Base-by-base conservation (phyloP, 305 asterid genomes). In the Ajuga reptans region DNA sequence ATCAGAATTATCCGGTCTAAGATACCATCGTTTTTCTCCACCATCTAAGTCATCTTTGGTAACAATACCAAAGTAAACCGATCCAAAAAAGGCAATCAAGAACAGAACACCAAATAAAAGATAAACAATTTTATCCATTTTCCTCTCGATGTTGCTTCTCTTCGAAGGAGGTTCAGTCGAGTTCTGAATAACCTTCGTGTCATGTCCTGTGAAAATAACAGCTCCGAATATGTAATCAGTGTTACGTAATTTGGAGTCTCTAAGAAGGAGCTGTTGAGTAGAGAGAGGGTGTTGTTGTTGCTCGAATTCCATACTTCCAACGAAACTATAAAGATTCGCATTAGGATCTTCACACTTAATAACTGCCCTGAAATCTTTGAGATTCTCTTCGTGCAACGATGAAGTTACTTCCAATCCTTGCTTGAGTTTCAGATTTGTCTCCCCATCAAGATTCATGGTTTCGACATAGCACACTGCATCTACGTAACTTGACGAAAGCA, bases 381-480 rank as follows among this genome's bases (percentile, higher is more conserved):
- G 73, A 36, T 78, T 79, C 1, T 73, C 63, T 14, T 84, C 89
- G 1, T 82, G 77, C 62, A 89, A 21, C 9, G 69, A 74, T 52
- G 96, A 84, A 59, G 99, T 93, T 31, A 72, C 83, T 52, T 93
- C 96, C 72, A 89, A 74, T 54, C 90, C 89, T 72, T 93, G 97
- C 73, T 89, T 93, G 75, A 93, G 86, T 75, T 93, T 93, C 75
- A 91, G 71, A 79, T 93, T 93, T 7, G 99, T 93, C 76, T 93
- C 99, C 5, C 99, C 99, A 4, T 93, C 97, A 29, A 93, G 96
- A 58, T 93, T 93, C 92, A 85, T 91, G 50, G 97, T 93, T 82
- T 93, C 99, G 10, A 93, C 96, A 54, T 93, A 91, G 85, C 99
- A 87, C 8, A 91, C 68, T 5, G 86, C 89, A 31, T 89, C 96